phyloP scores from a whole-genome alignment of 805 yeast genomes.

The Wickerhamomyces chambardii region DNA sequence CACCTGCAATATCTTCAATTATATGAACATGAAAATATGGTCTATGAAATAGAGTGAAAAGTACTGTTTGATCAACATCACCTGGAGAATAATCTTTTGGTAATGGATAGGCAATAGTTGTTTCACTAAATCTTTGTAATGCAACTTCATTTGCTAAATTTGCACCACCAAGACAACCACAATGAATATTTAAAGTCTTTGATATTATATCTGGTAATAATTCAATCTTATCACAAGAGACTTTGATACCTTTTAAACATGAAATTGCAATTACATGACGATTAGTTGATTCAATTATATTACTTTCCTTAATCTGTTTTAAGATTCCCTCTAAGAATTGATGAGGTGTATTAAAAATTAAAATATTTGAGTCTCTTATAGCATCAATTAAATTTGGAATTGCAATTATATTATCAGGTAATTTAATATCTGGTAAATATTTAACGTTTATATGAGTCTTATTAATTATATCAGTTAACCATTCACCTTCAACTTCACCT shows the following conservation, averaged over 20 bases:
- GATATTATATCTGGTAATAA: conserved; percentile 68
- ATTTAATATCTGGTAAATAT: conserved; percentile 74
- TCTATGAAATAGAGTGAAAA: conserved; percentile 85
- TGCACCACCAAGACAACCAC: conserved; percentile 96
- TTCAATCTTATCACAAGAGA: conserved; percentile 70
- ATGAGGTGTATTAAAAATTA: conserved; percentile 92
- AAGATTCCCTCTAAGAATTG: conserved; percentile 78
- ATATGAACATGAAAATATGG: conserved; percentile 94
- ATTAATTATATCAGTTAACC: conserved; percentile 83
- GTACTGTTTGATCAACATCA: conserved; percentile 62
- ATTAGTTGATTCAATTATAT: conserved; percentile 21
- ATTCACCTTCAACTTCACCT: conserved; percentile 47
- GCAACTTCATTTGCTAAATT: conserved; percentile 96
- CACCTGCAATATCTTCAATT: conserved; percentile 87
- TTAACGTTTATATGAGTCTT: conserved; percentile 83
- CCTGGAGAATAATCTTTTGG: conserved; percentile 64
- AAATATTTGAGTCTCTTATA: conserved; percentile 69
- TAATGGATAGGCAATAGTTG: conserved; percentile 83
- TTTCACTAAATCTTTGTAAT: conserved; percentile 87
- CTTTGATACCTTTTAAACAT: conserved; percentile 89
- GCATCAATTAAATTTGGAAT: conserved; percentile 71
- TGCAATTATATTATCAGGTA: conserved; percentile 77
- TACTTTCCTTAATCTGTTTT: conserved; percentile 63
- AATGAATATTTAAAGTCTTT: conserved; percentile 69
- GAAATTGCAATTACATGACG: conserved; percentile 77